Percentiles rank a stretch among this genome's conserved stretches.
These are phyloP conservation scores for Ganoderma resinaceum DNA, from an alignment of 1,284 basidiomycete genomes.

Conservation along the genomic window DNA sequence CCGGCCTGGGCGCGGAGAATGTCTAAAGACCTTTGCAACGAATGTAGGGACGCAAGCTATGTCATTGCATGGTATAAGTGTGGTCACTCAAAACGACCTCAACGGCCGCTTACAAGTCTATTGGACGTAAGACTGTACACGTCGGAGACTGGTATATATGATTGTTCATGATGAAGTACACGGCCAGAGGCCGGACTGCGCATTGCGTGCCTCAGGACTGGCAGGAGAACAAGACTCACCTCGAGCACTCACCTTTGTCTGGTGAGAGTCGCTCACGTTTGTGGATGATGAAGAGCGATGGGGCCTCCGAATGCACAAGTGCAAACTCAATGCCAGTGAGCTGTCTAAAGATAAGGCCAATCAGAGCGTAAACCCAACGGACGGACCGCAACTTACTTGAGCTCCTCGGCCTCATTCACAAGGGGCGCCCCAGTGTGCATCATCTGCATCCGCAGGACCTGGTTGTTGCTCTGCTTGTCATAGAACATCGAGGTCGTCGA, in stretches of 20 bases:
- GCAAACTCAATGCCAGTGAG: constrained; percentile 87
- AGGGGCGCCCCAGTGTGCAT: constrained; percentile 77
- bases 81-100: neutral
- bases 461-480: constrained; percentile 90
- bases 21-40: constrained; percentile 77
- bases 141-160: constrained; percentile 88
- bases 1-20: constrained; percentile 72
- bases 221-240: constrained; percentile 24
- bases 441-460: constrained; percentile 89
- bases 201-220: constrained; percentile 15
- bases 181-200: constrained; percentile 74
- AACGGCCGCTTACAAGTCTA: constrained; percentile 63
- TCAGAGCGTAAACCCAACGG: constrained; percentile 16
- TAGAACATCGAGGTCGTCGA: constrained; percentile 88
- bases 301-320: constrained; percentile 78
- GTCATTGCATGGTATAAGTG: constrained; percentile 6
- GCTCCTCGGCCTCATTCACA: constrained; percentile 79
- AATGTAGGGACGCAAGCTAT: constrained; percentile 75
- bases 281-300: constrained; percentile 85
- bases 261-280: constrained; percentile 83
- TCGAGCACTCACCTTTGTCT: constrained; percentile 67
- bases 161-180: constrained; percentile 87
- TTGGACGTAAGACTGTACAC: constrained; percentile 84
- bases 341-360: constrained; percentile 54
- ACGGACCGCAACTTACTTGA: constrained; percentile 59